Conservation (phyloP, 768 basidiomycete species). For the Coprinellus micaceus region DNA sequence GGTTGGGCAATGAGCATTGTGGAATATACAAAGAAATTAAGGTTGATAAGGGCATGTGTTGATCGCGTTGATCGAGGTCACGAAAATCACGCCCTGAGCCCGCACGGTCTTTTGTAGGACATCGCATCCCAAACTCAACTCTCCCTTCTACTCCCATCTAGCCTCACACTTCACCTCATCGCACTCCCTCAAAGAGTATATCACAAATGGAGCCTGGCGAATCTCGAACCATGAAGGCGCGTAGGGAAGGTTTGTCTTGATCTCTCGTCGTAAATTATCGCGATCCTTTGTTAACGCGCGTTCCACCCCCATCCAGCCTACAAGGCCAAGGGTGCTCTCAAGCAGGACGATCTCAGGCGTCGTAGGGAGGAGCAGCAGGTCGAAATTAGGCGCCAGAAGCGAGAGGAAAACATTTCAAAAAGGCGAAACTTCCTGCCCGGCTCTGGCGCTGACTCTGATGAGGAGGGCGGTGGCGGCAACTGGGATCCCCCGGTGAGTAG, state of each 20-base stretch:
- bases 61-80: constrained; percentile 20
- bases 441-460: constrained; percentile 81
- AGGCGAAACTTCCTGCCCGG: constrained; percentile 88
- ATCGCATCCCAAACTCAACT: constrained; percentile 15
- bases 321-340: constrained; percentile 87
- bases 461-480: constrained; percentile 64
- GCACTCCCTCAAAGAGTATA: constrained; percentile 30
- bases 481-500: constrained; percentile 77
- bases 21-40: constrained; percentile 2
- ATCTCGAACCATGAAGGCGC: constrained; percentile 70
- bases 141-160: too few relatives aligned
- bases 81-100: constrained; percentile 31
- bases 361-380: constrained; percentile 98
- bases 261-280: constrained; percentile 18
- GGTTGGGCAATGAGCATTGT: constrained; percentile 11
- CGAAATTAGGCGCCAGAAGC: constrained; percentile 96
- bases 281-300: constrained; percentile 37
- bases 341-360: constrained; percentile 90
- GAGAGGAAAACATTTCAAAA: constrained; percentile 98
- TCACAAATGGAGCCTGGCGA: constrained; percentile 32
- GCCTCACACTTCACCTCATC: constrained; percentile 18
- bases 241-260: constrained; percentile 59
- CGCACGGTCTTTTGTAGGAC: constrained; percentile 23
- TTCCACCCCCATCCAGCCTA: constrained; percentile 53
- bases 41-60: constrained; percentile 5